These are phyloP conservation scores for Lipomyces sp. DNA, from an alignment of 805 yeast genomes.

Conservation along the genomic window DNA sequence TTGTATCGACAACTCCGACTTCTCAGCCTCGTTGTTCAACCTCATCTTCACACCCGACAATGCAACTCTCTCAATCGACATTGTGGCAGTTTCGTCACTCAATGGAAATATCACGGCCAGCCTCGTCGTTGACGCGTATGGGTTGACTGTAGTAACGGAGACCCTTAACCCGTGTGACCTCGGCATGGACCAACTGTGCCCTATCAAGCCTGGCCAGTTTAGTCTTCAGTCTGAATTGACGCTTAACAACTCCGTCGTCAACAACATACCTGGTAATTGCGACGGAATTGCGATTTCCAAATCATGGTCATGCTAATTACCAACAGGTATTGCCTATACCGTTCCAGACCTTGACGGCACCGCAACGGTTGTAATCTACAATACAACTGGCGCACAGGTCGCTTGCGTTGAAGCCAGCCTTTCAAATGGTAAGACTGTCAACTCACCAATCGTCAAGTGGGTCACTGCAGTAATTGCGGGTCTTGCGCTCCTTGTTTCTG, in stretches of 20 bases:
- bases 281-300: neutral
- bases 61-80: constrained; percentile 63
- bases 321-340: constrained; percentile 67
- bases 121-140: constrained; percentile 75
- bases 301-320: neutral
- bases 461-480: constrained; percentile 93
- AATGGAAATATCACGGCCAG: constrained; percentile 71
- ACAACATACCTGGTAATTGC: constrained; percentile 62
- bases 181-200: constrained; percentile 67
- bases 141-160: constrained; percentile 63
- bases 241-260: constrained; percentile 51
- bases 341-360: constrained; percentile 95
- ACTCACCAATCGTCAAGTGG: constrained; percentile 91
- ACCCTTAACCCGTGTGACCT: constrained; percentile 69
- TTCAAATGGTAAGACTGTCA: constrained; percentile 90
- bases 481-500: constrained; percentile 83
- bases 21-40: constrained; percentile 82
- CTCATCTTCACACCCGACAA: constrained; percentile 73
- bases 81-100: constrained; percentile 79
- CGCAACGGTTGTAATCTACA: constrained; percentile 72
- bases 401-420: constrained; percentile 93
- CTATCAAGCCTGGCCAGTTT: constrained; percentile 84
- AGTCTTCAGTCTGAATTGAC: constrained; percentile 62
- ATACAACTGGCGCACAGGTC: constrained; percentile 51
- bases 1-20: constrained; percentile 87